Base-by-base conservation (phyloP, 139 green algal genomes). In the Spirogloea muscicola region DNA sequence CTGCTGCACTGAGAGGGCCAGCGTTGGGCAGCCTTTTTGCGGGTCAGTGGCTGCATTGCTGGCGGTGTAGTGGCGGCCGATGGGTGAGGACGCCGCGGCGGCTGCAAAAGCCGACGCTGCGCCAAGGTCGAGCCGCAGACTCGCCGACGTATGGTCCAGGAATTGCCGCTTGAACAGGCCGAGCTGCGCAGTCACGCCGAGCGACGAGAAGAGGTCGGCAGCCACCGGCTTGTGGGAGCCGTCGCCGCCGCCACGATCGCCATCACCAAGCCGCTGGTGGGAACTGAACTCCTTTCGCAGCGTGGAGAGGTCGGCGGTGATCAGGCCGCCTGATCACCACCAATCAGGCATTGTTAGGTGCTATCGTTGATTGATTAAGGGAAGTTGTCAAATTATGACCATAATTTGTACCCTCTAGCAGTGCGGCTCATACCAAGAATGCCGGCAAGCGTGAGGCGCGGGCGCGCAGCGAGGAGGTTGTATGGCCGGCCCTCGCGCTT, bases 161-260 rank as follows among this genome's bases (percentile, higher is more conserved):
- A 79, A 37, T n/a, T 31, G 62, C 0, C 70, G 60, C 39, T 79
- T 60, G 65, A 79, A 79, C 70, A 64, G 37, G 16, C 70, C 70
- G 0, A 79, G 36, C 48, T 79, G 70, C 2, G 41, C 58, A 10
- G 70, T 79, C 41, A 61, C 44, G 34, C 64, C 70, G 13, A 72
- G 13, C 7, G 63, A 79, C 41, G 70, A 59, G 65, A 79, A 79
- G 2, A 79, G 25, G 49, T 79, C 70, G 21, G 70, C 67, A 4
- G 64, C 41, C 41, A 68, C 33, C 43, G n/a, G 41, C 18, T 68
- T 68, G 5, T 31, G 52, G 31, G 7, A 43, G 21, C 46, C n/a
- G 46, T 21, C 46, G 21, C 21, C n/a, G 21, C 46, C 46, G 21
- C n/a, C 46, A 31, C 9, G 31, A 43, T 16, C 31, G 9, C 27